A percentile compares a stretch with the other conserved stretches of the same genome.
These are phyloP conservation scores for Aspergillus ostianus DNA, from an alignment of 495 filamentous ascomycete species.

Conservation along the genomic window DNA sequence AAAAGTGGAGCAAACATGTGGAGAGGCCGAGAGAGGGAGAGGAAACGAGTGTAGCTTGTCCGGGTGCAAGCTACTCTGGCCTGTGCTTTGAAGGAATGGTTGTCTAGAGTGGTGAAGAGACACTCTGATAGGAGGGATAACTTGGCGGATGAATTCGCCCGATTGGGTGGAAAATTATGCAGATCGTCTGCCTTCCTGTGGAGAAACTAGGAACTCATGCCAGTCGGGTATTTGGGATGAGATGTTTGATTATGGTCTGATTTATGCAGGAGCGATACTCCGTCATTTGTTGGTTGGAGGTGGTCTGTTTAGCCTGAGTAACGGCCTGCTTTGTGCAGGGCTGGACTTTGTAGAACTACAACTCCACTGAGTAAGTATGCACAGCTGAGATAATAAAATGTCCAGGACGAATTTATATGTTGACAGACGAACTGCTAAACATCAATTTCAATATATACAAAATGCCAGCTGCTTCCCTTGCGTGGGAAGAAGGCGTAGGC, in stretches of 20 bases:
- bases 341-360: too few relatives aligned
- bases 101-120: too few relatives aligned
- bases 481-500: background rate
- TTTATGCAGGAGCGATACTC: too few relatives aligned
- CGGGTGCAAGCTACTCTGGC: too few relatives aligned
- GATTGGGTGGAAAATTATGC: constrained; percentile 39
- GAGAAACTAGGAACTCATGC: too few relatives aligned
- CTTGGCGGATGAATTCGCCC: constrained; percentile 19
- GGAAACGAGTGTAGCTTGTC: too few relatives aligned
- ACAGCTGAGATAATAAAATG: too few relatives aligned
- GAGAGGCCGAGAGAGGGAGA: background rate
- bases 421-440: constrained; percentile 2
- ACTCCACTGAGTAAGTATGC: too few relatives aligned
- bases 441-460: constrained; percentile 9
- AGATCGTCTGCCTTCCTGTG: constrained; percentile 1
- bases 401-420: background rate
- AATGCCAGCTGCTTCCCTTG: background rate
- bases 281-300: background rate
- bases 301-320: background rate
- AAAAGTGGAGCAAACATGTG: constrained; percentile 4
- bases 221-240: too few relatives aligned
- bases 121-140: constrained; percentile 39
- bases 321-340: too few relatives aligned
- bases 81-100: too few relatives aligned
- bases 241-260: background rate